Base-by-base conservation (phyloP, 1,139 yeast species). In the Sugiyamaella xylanicola region DNA sequence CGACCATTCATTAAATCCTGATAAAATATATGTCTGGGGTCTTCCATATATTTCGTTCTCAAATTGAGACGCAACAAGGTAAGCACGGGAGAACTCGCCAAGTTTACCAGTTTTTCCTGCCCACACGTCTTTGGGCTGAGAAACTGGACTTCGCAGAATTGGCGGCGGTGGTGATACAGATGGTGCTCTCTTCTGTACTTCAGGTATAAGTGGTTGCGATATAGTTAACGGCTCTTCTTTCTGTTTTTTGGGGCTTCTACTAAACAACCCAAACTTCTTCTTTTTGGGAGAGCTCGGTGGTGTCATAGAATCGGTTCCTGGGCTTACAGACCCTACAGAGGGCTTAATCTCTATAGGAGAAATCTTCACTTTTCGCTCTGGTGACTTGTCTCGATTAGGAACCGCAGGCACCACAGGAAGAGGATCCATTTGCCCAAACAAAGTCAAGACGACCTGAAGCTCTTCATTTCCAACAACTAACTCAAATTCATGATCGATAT, bases 31-130 rank as follows among this genome's bases (percentile, higher is more conserved):
- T 51, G 77, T 76, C 56, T 77, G 74, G 0, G 84, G 77, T 47
- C 72, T 70, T 25, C 90, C 88, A 19, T 79, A 82, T 47, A 87
- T 76, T 42, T 77, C 78, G 15, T 77, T 71, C 65, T 85, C 87
- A 64, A 82, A 81, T 60, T 84, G 84, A 36, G 81, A 79, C 63
- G 89, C 83, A 52, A 80, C 81, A 55, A 92, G 75, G 63, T 85
- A 85, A 57, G 91, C 82, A 60, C 95, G 80, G 2, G 90, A 96
- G 76, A 89, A 91, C 48, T 96, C 89, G 1, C 98, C 98, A 67
- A 87, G 92, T 41, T 77, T 77, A 1, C 97, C 97, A 60, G 87
- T 77, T 56, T 80, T 74, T 35, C 66, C 65, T 16, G 65, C 63
- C 75, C 75, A 72, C 1, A 66, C 55, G 43, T 70, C 72, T 19